These are phyloP conservation scores for Aureoboletus auriporus DNA, from an alignment of 768 basidiomycete genomes.

Conservation along the genomic window DNA sequence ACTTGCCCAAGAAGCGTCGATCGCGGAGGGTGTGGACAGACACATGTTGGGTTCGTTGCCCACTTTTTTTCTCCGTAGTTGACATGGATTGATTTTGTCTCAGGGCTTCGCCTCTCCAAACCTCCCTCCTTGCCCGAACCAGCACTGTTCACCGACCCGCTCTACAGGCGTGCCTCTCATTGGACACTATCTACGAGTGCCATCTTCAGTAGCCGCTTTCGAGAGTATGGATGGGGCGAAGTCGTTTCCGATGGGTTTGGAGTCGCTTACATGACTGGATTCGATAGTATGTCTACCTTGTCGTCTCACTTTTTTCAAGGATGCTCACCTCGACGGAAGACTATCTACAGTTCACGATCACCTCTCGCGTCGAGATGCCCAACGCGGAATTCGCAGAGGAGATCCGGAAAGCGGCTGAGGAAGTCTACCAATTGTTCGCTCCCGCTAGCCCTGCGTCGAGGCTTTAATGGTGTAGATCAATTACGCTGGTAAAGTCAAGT, in stretches of 20 bases:
- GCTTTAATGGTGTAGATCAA: constrained; percentile 9
- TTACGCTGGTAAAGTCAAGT: too few species aligned
- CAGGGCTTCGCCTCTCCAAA: constrained; percentile 70
- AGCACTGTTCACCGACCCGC: constrained; percentile 70
- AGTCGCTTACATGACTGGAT: constrained; percentile 92
- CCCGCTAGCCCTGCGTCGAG: constrained; percentile 4
- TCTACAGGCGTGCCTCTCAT: constrained; percentile 64
- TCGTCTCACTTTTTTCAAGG: background rate
- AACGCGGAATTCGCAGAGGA: constrained; percentile 71
- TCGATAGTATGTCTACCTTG: constrained; percentile 49
- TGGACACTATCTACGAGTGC: constrained; percentile 93
- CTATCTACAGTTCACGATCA: constrained; percentile 81
- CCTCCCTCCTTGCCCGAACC: constrained; percentile 61
- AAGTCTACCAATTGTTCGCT: constrained; percentile 61
- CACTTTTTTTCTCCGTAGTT: background rate
- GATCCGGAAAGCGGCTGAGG: constrained; percentile 59
- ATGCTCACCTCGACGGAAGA: constrained; percentile 40
- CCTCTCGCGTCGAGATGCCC: constrained; percentile 81
- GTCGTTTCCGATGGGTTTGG: constrained; percentile 94
- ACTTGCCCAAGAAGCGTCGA: constrained; percentile 62
- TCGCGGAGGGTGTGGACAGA: constrained; percentile 78
- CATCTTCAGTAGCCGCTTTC: constrained; percentile 81
- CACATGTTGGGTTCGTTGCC: constrained; percentile 70
- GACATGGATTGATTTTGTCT: background rate
- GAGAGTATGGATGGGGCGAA: constrained; percentile 92